A percentile compares a stretch with the other conserved stretches of the same genome.
phyloP scores from a whole-genome alignment of 1,284 basidiomycete species.

The Puccinia polysora region DNA sequence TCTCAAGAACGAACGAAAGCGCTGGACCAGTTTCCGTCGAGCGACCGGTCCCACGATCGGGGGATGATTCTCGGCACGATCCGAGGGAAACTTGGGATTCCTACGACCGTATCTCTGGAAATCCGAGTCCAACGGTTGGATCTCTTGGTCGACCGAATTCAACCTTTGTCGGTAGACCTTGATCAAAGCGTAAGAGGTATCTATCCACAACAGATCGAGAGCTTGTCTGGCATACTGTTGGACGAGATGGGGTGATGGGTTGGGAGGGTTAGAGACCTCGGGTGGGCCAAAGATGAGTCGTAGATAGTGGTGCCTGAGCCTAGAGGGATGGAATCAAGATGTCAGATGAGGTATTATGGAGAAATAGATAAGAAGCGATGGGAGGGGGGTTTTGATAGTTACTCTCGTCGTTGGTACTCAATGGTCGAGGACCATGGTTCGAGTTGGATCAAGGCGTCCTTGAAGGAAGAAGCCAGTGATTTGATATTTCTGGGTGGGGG shows the following conservation, averaged over 20 bases:
- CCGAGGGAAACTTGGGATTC: slow-evolving; percentile 40
- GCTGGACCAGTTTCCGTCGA: slow-evolving; percentile 74
- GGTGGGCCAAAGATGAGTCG: slow-evolving; percentile 66
- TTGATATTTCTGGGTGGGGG: slow-evolving; percentile 45
- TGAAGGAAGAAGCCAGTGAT: slow-evolving; percentile 49
- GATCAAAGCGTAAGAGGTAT: slow-evolving; percentile 83
- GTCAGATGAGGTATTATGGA: neutral
- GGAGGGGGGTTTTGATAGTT: neutral
- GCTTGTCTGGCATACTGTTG: slow-evolving; percentile 53
- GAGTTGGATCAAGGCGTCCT: slow-evolving; percentile 63
- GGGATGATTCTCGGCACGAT: slow-evolving; percentile 39
- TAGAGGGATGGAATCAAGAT: neutral
- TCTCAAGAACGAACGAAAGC: slow-evolving; percentile 77
- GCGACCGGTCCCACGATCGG: slow-evolving; percentile 63
- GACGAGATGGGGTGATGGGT: slow-evolving; percentile 2
- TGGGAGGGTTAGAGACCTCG: neutral
- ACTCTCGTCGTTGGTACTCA: slow-evolving; percentile 71
- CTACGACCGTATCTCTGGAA: slow-evolving; percentile 37
- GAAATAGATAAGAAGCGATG: slow-evolving; percentile 26
- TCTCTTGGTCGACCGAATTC: slow-evolving; percentile 60
- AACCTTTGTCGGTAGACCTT: slow-evolving; percentile 73
- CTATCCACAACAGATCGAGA: slow-evolving; percentile 82
- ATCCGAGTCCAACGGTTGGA: slow-evolving; percentile 46
- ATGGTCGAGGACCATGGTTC: slow-evolving; percentile 77
- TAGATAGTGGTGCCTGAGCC: slow-evolving; percentile 56